Evolutionary conservation across 768 basidiomycete species (phyloP).

Genomic region (Coprinopsis strossmayeri): DNA sequence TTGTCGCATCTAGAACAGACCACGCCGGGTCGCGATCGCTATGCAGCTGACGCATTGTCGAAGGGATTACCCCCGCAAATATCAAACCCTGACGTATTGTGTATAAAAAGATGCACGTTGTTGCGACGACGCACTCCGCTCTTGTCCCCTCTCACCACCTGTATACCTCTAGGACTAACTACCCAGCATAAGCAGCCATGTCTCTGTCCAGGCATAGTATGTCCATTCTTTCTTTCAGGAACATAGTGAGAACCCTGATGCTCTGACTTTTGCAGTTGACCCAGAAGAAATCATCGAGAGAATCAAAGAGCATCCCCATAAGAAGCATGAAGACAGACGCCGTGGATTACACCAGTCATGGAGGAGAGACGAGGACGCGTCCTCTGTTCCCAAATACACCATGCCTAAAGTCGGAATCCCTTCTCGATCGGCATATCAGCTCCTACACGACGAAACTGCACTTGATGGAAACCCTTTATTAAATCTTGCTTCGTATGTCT

Average conservation of each 20-base stretch:
- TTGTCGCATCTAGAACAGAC: too few species aligned
- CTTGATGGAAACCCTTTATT: constrained; percentile 53
- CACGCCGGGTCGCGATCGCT: too few species aligned
- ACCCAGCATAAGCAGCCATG: too few species aligned
- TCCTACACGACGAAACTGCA: constrained; percentile 49
- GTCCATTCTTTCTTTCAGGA: constrained; percentile 6
- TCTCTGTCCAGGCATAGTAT: constrained; percentile 33
- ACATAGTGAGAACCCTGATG: too few species aligned
- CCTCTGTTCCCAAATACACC: constrained; percentile 36
- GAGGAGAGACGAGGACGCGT: constrained; percentile 34
- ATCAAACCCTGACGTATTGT: too few species aligned
- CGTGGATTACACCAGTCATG: constrained; percentile 26
- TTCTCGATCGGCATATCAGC: constrained; percentile 39
- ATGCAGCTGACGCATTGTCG: too few species aligned
- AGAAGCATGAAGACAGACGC: constrained; percentile 26
- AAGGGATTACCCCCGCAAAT: too few species aligned
- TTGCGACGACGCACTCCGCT: too few species aligned
- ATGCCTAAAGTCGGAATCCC: constrained; percentile 38
- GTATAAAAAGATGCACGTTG: too few species aligned
- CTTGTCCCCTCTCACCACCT: too few species aligned
- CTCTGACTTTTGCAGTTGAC: constrained; percentile 28
- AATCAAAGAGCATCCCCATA: constrained; percentile 31
- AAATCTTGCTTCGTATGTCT: constrained; percentile 59
- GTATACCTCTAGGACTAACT: too few species aligned
- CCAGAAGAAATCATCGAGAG: constrained; percentile 41